Conservation (phyloP, 2,329 filamentous ascomycete genomes). For the Cercospora zeae-maydis region DNA sequence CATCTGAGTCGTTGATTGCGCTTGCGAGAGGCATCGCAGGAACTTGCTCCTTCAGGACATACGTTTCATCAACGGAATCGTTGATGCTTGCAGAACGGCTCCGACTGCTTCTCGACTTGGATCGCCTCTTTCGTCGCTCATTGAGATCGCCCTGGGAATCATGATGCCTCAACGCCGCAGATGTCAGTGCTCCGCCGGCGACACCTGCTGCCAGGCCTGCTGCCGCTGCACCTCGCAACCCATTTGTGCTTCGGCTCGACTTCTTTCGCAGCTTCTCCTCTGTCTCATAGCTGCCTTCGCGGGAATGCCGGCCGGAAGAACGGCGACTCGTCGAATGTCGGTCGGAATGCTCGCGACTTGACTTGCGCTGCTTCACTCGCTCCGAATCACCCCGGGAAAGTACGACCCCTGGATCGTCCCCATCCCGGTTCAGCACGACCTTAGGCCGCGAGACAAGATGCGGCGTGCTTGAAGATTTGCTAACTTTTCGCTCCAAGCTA, state of each 20-base stretch:
- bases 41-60: slow-evolving; percentile 45
- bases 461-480: slow-evolving; percentile 60
- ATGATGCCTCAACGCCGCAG: slow-evolving; percentile 61
- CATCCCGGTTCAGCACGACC: slow-evolving; percentile 57
- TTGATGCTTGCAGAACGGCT: slow-evolving; percentile 51
- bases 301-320: slow-evolving; percentile 29
- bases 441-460: slow-evolving; percentile 58
- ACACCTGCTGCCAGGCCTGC: slow-evolving; percentile 51
- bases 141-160: slow-evolving; percentile 58
- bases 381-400: slow-evolving; percentile 54
- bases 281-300: slow-evolving; percentile 32
- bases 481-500: slow-evolving; percentile 51
- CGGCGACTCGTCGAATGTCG: slow-evolving; percentile 28
- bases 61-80: slow-evolving; percentile 52
- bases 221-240: slow-evolving; percentile 51
- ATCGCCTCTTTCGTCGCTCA: slow-evolving; percentile 46
- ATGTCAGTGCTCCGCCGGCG: slow-evolving; percentile 57
- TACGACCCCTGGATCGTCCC: slow-evolving; percentile 56
- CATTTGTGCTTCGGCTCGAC: slow-evolving; percentile 50
- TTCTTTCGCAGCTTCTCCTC: slow-evolving; percentile 53
- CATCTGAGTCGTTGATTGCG: slow-evolving; percentile 77
- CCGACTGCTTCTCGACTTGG: slow-evolving; percentile 48
- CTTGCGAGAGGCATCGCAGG: slow-evolving; percentile 87
- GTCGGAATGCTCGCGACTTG: slow-evolving; percentile 45
- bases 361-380: slow-evolving; percentile 53